phyloP scores from a whole-genome alignment of 129 eudicot genomes.

The Chrysanthemum seticuspe region DNA sequence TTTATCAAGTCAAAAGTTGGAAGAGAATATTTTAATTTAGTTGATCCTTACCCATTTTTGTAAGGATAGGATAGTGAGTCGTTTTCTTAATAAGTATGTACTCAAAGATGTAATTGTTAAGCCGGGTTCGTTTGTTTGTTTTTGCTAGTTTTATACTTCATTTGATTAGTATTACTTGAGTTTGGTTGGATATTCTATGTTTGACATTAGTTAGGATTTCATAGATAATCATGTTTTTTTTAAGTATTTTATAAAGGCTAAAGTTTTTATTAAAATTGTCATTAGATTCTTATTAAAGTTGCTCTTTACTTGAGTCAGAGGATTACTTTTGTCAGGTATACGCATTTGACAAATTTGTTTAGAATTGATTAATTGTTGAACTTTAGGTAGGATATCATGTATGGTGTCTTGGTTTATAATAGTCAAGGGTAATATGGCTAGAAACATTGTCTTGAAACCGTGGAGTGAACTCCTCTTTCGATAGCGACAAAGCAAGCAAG shows the following conservation, averaged over 20 bases:
- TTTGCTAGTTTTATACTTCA: neutral
- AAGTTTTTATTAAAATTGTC: neutral
- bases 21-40: neutral
- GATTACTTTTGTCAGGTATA: constrained; percentile 6
- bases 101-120: constrained; percentile 1
- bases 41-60: too few species aligned
- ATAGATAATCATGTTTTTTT: neutral
- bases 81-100: neutral
- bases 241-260: constrained; percentile 4
- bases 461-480: constrained; percentile 1
- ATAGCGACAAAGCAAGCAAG: constrained; percentile 1
- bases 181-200: constrained; percentile 11
- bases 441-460: neutral
- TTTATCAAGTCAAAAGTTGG: neutral
- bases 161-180: constrained; percentile 16
- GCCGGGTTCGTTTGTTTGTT: neutral
- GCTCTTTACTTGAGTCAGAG: constrained; percentile 10
- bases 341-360: constrained; percentile 15
- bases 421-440: neutral
- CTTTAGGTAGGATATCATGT: constrained; percentile 23
- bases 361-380: constrained; percentile 18
- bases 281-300: constrained; percentile 22
- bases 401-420: constrained; percentile 4
- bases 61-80: neutral
- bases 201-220: constrained; percentile 9